Evolutionary conservation across 768 basidiomycete species (phyloP).

Genomic region (Lactarius indigo): DNA sequence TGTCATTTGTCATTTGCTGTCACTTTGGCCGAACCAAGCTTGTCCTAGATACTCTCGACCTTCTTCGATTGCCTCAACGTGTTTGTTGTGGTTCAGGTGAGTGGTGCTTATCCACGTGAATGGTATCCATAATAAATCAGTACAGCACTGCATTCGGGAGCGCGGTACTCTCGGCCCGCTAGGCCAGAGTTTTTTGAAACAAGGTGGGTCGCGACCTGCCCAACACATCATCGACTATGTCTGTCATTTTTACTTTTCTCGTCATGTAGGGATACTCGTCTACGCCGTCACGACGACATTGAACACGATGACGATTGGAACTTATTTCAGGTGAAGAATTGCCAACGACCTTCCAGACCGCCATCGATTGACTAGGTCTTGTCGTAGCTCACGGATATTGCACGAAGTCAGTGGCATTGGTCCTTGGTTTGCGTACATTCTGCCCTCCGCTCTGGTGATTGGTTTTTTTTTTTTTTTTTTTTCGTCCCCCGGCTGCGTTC

Average conservation of each 20-base stretch:
- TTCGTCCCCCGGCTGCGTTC: not conserved
- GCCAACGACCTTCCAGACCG: not conserved
- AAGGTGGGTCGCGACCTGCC: constrained; percentile 15
- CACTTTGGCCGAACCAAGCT: not conserved
- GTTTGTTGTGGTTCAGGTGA: constrained; percentile 10
- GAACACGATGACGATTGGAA: constrained; percentile 22
- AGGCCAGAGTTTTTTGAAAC: constrained; percentile 19
- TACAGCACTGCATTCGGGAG: constrained; percentile 19
- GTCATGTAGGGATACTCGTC: constrained; percentile 19
- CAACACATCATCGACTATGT: not conserved
- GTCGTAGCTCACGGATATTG: constrained; percentile 1
- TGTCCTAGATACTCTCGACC: constrained; percentile 3
- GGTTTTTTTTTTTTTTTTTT: not conserved
- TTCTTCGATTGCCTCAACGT: constrained; percentile 18
- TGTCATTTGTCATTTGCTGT: not conserved
- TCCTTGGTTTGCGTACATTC: constrained; percentile 21
- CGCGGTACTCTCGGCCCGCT: constrained; percentile 17
- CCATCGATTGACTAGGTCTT: not conserved
- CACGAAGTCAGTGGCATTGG: constrained; percentile 7
- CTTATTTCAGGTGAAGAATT: constrained; percentile 16
- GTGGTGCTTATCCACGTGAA: not conserved
- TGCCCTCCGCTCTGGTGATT: constrained; percentile 21
- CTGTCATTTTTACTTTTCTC: not conserved
- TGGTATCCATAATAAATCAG: not conserved
- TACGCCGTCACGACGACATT: constrained; percentile 22